These are phyloP conservation scores for Verbena officinalis DNA, from an alignment of 257 asterid genomes.

Conservation along the genomic window DNA sequence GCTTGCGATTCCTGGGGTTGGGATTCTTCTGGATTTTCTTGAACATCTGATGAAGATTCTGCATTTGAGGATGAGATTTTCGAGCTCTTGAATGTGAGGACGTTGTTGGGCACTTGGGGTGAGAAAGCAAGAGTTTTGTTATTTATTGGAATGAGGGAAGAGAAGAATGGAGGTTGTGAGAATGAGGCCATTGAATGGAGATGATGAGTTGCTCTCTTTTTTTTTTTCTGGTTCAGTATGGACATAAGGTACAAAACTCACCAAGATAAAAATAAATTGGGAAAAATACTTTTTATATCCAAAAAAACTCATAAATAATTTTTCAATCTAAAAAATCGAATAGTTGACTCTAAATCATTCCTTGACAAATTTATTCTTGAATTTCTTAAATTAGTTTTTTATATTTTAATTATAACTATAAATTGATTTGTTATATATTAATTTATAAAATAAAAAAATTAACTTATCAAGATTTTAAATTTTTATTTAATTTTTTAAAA, in stretches of 20 bases:
- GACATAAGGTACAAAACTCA: not conserved
- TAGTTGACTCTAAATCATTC: too few species aligned
- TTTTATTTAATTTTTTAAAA: too few species aligned
- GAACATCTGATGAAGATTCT: constrained; percentile 39
- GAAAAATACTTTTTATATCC: too few species aligned
- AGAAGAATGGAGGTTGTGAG: constrained; percentile 46
- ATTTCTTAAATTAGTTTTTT: too few species aligned
- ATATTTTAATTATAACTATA: too few species aligned
- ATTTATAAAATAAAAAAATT: too few species aligned
- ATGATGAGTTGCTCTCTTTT: constrained; percentile 17
- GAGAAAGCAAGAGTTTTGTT: constrained; percentile 21
- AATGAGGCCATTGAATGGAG: constrained; percentile 56
- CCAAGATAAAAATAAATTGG: not conserved
- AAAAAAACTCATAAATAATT: too few species aligned
- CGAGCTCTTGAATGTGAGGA: constrained; percentile 39
- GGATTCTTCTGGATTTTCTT: constrained; percentile 43
- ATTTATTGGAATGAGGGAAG: constrained; percentile 46
- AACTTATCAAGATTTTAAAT: too few species aligned
- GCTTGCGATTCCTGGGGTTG: constrained; percentile 36
- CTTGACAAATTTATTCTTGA: too few species aligned
- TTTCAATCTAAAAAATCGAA: too few species aligned
- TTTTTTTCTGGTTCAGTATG: constrained; percentile 4
- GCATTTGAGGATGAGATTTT: constrained; percentile 46
- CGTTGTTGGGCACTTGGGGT: constrained; percentile 32
- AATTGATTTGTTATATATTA: too few species aligned